These are phyloP conservation scores for Eremochloa ophiuroides DNA, from an alignment of 176 grass and related monocot genomes.

Conservation along the genomic window DNA sequence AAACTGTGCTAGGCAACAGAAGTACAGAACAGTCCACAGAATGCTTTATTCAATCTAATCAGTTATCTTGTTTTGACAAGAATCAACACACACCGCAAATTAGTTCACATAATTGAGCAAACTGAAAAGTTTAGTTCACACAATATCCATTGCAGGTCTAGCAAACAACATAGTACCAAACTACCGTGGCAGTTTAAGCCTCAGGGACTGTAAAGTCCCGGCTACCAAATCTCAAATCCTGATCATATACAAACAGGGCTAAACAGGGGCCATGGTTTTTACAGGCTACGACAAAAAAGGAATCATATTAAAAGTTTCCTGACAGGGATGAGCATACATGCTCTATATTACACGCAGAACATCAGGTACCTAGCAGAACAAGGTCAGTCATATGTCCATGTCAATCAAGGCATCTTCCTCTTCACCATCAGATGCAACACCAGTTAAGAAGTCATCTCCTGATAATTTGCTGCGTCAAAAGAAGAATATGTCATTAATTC, in stretches of 20 bases:
- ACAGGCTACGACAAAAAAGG: not conserved
- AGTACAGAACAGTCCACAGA: not conserved
- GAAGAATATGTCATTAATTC: not conserved
- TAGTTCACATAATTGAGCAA: not conserved
- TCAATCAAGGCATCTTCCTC: conserved; percentile 77
- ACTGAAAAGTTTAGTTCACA: not conserved
- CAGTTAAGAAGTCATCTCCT: conserved; percentile 54
- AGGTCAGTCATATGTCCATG: conserved; percentile 81
- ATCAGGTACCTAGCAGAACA: conserved; percentile 4
- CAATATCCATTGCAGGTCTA: not conserved
- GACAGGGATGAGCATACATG: not conserved
- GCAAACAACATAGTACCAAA: not conserved
- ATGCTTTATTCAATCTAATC: not conserved
- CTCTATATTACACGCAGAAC: conserved; percentile 30
- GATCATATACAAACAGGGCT: not conserved
- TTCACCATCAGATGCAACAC: conserved; percentile 34
- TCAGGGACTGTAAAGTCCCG: not conserved
- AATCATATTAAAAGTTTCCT: conserved; percentile 4
- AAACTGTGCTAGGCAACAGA: not conserved
- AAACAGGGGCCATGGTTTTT: not conserved
- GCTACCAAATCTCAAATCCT: not conserved
- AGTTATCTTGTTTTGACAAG: too few species aligned
- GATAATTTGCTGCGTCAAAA: conserved; percentile 54
- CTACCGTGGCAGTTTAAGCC: not conserved
- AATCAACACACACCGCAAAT: too few species aligned